Conservation (phyloP, 106 monocot genomes). For the Agapanthus africanus region DNA sequence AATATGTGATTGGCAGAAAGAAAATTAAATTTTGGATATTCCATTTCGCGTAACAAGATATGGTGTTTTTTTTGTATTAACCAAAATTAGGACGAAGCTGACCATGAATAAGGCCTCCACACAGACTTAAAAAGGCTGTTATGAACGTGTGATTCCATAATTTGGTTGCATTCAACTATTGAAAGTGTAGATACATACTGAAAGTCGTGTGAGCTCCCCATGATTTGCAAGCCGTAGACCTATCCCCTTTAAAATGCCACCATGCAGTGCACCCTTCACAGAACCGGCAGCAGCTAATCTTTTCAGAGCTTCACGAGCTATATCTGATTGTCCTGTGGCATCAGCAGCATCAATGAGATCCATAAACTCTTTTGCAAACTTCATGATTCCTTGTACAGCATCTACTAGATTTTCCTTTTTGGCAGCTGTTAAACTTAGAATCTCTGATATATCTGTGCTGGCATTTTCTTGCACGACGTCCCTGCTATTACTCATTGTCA, state of each 20-base stretch:
- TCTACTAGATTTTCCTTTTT: slow-evolving; percentile 93
- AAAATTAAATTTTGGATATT: neutral
- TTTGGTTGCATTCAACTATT: neutral
- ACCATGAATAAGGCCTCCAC: neutral
- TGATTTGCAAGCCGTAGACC: slow-evolving; percentile 94
- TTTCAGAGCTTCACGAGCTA: slow-evolving; percentile 93
- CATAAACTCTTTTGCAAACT: slow-evolving; percentile 93
- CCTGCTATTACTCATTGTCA: slow-evolving; percentile 96
- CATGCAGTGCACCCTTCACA: slow-evolving; percentile 86
- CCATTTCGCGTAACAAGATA: neutral
- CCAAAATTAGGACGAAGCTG: neutral
- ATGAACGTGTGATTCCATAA: neutral
- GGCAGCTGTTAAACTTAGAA: slow-evolving; percentile 71
- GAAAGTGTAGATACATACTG: slow-evolving; percentile 46
- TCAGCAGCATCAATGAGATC: slow-evolving; percentile 96
- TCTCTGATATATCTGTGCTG: slow-evolving; percentile 61
- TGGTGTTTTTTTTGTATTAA: neutral
- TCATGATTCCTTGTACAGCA: slow-evolving; percentile 89
- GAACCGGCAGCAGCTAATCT: slow-evolving; percentile 94
- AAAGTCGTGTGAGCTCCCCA: slow-evolving; percentile 88
- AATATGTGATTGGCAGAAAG: neutral
- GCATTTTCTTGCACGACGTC: slow-evolving; percentile 73
- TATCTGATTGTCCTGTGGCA: slow-evolving; percentile 91
- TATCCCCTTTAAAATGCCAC: slow-evolving; percentile 74
- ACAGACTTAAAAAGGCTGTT: neutral